Evolutionary conservation across 2,329 filamentous ascomycete species (phyloP).

Genomic region (Botryotinia calthae): DNA sequence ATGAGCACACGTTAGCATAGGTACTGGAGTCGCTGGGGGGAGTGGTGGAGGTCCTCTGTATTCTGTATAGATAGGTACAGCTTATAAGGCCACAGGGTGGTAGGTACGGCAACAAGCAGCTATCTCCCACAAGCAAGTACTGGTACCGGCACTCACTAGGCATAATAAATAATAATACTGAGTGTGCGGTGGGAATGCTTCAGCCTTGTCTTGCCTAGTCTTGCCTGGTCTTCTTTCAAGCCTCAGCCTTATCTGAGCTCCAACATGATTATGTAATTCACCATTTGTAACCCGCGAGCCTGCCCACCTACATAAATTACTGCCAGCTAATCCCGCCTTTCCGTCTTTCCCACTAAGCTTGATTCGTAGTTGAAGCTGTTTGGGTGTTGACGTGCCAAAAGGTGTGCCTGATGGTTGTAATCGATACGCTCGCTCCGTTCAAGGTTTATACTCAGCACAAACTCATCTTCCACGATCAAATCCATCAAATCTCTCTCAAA

Average conservation of each 20-base stretch:
- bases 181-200: neutral
- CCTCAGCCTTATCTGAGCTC: neutral
- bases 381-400: conserved; percentile 21
- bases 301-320: neutral
- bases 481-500: neutral
- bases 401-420: conserved; percentile 18
- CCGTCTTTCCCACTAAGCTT: neutral
- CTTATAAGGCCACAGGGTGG: too few species aligned
- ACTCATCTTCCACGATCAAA: neutral
- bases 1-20: too few species aligned
- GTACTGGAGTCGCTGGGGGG: too few species aligned
- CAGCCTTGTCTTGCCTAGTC: neutral
- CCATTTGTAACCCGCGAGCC: neutral
- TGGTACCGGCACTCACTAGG: too few species aligned
- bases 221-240: too few species aligned
- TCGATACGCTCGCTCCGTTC: neutral
- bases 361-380: conserved; percentile 12
- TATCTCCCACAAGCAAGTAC: too few species aligned
- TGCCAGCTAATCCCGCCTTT: neutral
- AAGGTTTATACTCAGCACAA: neutral
- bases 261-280: neutral
- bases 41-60: too few species aligned
- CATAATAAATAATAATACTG: too few species aligned
- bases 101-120: too few species aligned
- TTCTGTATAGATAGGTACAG: too few species aligned